Evolutionary conservation across 2,329 filamentous ascomycete species (phyloP), one percentile per base, ranked within the genome.

Genomic region (Hortaea sp.): DNA sequence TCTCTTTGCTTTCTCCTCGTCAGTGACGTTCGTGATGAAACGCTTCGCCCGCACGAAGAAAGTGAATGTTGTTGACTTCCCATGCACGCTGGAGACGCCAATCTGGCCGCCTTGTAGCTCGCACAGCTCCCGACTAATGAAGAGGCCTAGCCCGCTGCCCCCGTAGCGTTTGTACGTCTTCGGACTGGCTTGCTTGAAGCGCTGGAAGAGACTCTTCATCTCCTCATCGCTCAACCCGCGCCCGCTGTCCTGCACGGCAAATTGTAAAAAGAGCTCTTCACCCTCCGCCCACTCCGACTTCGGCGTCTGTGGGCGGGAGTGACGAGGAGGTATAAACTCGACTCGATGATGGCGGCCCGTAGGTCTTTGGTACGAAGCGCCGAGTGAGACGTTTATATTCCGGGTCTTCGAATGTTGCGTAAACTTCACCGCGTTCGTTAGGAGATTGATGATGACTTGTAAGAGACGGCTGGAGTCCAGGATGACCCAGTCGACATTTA

Each of bases 391-490:
- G 0, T 58, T 62, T 43, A 73, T 66, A 9, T 53, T 54, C 0
- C 66, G 64, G 3, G 53, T 50, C 2, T 58, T 42, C 1, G 61
- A 59, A 20, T 63, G 55, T 35, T 68, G 65, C 1, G 69, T 70
- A 50, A 72, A 72, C 45, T 72, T 72, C 58, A 72, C 69, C 1
- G 47, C 47, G 29, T 51, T 48, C 10, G 69, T 71, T n/a, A 71
- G 60, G 1, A 72, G 57, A 40, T 65, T 65, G 47, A 66, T 64
- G 30, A 68, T 59, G 4, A 72, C 66, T 39, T 72, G 69, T 0
- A 69, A 63, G 7, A 72, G 55, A 20, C 69, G 60, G 31, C 63
- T 67, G 0, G 68, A 65, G 47, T 72, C 70, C 0, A 72, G 52
- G 13, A 66, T 58, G 3, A 71, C 57, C 48, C 66, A 61, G 13